These are phyloP conservation scores for Venturia asperata DNA, from an alignment of 2,329 filamentous ascomycete species.

Conservation along the genomic window DNA sequence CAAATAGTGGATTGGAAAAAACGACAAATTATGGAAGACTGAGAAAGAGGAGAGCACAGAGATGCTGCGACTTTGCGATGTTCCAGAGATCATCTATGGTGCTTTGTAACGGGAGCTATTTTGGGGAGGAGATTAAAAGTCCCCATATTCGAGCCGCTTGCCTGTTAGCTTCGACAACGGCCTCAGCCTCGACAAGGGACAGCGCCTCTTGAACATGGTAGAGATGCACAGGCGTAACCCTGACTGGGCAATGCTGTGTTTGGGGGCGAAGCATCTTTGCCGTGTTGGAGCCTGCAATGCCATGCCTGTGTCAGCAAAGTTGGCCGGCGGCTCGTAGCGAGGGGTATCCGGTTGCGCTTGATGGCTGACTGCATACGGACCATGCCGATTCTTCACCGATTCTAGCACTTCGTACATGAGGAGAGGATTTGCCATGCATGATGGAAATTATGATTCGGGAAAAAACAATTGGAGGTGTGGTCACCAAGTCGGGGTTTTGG, in stretches of 20 bases:
- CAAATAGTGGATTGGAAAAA: not conserved
- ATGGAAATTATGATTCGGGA: no score
- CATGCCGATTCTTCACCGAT: not conserved
- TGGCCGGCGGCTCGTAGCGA: not conserved
- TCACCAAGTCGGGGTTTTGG: no score
- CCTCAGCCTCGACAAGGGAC: not conserved
- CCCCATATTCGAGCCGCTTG: not conserved
- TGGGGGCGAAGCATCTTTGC: conserved; percentile 8
- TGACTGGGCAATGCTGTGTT: not conserved
- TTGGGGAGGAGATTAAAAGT: conserved; percentile 3
- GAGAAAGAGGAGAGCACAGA: not conserved
- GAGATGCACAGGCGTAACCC: conserved; percentile 1
- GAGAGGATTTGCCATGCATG: not conserved
- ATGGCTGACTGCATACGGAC: not conserved
- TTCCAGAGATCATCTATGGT: not conserved
- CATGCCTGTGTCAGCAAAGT: not conserved
- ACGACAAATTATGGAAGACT: not conserved
- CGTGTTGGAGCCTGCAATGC: not conserved
- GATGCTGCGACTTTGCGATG: not conserved
- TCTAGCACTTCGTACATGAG: not conserved
- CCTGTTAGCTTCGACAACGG: not conserved
- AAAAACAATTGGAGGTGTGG: no score
- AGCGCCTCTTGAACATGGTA: conserved; percentile 4
- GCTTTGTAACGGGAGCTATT: conserved; percentile 7
- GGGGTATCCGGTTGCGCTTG: not conserved